Conservation (phyloP, 768 basidiomycete genomes). For the Filobasidium floriforme region DNA sequence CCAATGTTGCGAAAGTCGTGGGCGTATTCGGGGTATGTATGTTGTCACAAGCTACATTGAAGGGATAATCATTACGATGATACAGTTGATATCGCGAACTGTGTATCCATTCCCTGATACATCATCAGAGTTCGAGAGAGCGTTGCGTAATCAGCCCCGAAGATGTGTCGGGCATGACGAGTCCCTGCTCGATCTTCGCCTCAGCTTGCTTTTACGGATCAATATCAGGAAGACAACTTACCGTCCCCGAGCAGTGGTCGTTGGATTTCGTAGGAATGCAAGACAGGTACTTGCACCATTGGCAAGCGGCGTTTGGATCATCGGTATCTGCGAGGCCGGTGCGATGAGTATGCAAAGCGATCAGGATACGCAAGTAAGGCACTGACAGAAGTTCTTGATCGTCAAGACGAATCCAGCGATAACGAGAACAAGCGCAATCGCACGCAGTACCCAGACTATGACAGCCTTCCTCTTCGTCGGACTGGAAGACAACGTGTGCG, state of each 20-base stretch:
- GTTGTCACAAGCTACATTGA: no score
- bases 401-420: conserved; percentile 75
- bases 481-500: conserved; percentile 43
- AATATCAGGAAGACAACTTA: conserved; percentile 17
- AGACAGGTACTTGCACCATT: conserved; percentile 77
- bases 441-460: conserved; percentile 65
- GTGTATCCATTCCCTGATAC: no score
- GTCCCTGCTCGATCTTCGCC: background rate
- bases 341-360: background rate
- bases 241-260: conserved; percentile 45
- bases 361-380: background rate
- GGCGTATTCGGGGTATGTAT: no score
- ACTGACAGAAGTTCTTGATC: conserved; percentile 67
- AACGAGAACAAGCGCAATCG: conserved; percentile 65
- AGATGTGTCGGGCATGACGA: background rate
- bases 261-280: conserved; percentile 66
- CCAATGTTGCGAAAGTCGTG: no score
- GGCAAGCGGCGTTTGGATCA: conserved; percentile 69
- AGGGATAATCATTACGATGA: no score
- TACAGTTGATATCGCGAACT: no score
- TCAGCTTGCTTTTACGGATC: background rate
- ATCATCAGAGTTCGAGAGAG: no score
- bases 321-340: conserved; percentile 28
- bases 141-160: background rate
- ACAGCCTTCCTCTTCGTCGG: conserved; percentile 62